Evolutionary conservation across 2,329 filamentous ascomycete species (phyloP), one percentile per base, ranked within the genome.

Genomic region (Ilyonectria sp.): DNA sequence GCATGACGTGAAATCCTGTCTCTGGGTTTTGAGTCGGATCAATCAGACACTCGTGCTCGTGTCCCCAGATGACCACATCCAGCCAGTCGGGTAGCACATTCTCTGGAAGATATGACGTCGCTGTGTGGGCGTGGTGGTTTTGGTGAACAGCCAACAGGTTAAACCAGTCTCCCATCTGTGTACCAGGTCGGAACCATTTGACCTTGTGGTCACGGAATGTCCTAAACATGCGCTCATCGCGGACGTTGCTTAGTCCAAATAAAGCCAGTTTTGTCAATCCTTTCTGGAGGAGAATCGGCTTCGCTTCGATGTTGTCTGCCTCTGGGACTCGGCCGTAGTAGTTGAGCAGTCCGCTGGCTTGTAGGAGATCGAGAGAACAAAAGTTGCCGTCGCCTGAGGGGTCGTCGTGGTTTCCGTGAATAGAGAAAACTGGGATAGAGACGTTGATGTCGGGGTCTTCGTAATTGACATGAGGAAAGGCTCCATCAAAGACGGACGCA

Each of bases 391-490:
- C 95, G 10, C 96, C 96, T n/a, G 95, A 97, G 0, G 96, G 96
- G 78, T 99, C 96, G 77, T 99, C 96, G 79, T 99, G 96, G 77
- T 99, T 99, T 52, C 96, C 96, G 76, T 99, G 97, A 46, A 99
- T 99, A 1, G 95, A 97, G 79, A 99, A 99, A 31, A 99, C 94
- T 0, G 96, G 96, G 63, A 98, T 98, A 1, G 95, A 94, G 68
- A 99, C 90, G 76, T 99, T 99, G 81, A 99, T 98, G 75, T 99
- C 94, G 26, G 94, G 90, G 76, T 99, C 96, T 81, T 98, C 94
- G 81, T 99, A 99, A 81, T 99, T 99, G 81, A 97, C 95, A 79
- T 98, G 93, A 56, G 94, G 92, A 78, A 98, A 97, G 0, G 94
- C 91, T 7, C 93, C 93, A 69, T 94, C 92, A 75, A 99, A 98